Percentiles rank a stretch among this genome's conserved stretches.
phyloP scores from a whole-genome alignment of 257 asterid genomes.

The Oldenlandia corymbosa region DNA sequence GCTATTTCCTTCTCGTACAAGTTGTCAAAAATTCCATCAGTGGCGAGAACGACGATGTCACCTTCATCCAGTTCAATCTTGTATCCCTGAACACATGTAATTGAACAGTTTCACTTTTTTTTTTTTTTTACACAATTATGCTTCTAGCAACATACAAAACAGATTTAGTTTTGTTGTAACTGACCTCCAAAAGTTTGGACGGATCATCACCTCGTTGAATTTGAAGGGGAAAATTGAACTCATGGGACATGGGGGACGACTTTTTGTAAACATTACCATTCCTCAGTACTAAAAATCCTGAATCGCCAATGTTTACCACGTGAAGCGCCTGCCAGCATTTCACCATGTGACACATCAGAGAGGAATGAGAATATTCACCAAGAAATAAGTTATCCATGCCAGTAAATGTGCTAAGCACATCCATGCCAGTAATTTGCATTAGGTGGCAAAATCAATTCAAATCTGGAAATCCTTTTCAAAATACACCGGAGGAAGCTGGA shows the following conservation, averaged over 20 bases:
- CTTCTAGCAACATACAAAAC: background rate
- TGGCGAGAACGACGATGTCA: conserved; percentile 57
- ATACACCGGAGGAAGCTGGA: too few relatives aligned
- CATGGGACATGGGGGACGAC: conserved; percentile 67
- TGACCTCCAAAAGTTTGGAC: conserved; percentile 64
- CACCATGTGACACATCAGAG: background rate
- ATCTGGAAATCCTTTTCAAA: too few relatives aligned
- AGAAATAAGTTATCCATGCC: background rate
- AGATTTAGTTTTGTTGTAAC: conserved; percentile 2
- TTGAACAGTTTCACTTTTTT: too few relatives aligned
- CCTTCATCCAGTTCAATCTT: conserved; percentile 57
- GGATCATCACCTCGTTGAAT: conserved; percentile 53
- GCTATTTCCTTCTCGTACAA: conserved; percentile 66
- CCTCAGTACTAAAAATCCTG: conserved; percentile 66
- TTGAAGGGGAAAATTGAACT: conserved; percentile 59
- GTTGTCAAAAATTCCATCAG: conserved; percentile 84
- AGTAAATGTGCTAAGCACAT: background rate
- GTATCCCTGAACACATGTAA: conserved; percentile 42
- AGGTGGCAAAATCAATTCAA: too few relatives aligned
- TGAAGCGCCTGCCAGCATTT: conserved; percentile 50
- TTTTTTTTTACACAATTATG: background rate
- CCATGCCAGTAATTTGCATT: too few relatives aligned
- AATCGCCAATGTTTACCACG: conserved; percentile 79
- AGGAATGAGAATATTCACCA: background rate
- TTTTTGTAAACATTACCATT: conserved; percentile 49